A percentile compares a stretch with the other conserved stretches of the same genome.
phyloP scores from a whole-genome alignment of 148 eudicot species.

The Vaccinium vitisidaea region DNA sequence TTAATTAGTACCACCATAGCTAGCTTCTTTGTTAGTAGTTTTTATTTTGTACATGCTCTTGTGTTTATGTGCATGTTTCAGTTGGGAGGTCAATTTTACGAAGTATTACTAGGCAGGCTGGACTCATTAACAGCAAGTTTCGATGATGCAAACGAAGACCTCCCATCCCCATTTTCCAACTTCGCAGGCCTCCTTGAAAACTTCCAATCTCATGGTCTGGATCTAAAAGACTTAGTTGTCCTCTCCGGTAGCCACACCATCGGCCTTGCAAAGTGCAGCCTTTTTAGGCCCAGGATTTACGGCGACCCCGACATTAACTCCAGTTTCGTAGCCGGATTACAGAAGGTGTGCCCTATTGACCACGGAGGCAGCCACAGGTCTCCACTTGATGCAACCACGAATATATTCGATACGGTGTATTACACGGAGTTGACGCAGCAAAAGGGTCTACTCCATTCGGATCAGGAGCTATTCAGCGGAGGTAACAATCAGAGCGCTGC shows the following conservation, averaged over 20 bases:
- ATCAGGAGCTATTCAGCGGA: constrained; percentile 39
- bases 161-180: constrained; percentile 37
- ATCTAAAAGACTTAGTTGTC: constrained; percentile 41
- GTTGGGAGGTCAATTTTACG: constrained; percentile 51
- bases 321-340: constrained; percentile 12
- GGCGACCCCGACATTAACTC: constrained; percentile 34
- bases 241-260: constrained; percentile 57
- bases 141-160: constrained; percentile 28
- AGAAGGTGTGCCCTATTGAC: constrained; percentile 27
- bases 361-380: background rate
- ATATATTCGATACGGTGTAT: constrained; percentile 35
- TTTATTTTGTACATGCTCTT: too few relatives aligned
- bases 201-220: constrained; percentile 38
- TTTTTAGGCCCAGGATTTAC: constrained; percentile 40
- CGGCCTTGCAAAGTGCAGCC: constrained; percentile 42
- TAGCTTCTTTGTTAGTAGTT: background rate
- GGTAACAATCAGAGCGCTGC: constrained; percentile 19
- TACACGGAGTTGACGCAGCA: constrained; percentile 28
- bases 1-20: background rate
- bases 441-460: constrained; percentile 46
- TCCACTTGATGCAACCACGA: constrained; percentile 27
- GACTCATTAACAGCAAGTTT: constrained; percentile 41
- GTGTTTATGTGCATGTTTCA: constrained; percentile 6
- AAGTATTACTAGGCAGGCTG: constrained; percentile 47
- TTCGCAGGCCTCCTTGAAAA: constrained; percentile 27